These are phyloP conservation scores for Tulasnella sp. DNA, from an alignment of 768 basidiomycete species.

Conservation along the genomic window DNA sequence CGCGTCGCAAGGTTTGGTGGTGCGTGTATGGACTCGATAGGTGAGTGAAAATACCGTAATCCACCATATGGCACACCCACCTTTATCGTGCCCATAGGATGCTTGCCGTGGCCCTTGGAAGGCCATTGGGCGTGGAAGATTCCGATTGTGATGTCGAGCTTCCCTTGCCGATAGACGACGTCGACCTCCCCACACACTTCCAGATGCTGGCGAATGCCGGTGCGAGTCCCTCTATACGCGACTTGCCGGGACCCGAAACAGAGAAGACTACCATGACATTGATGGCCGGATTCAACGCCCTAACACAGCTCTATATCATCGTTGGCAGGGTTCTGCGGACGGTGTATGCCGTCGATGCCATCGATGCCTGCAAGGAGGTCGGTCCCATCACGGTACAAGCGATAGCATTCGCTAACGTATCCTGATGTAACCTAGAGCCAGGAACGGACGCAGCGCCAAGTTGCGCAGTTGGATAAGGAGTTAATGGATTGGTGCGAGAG, in stretches of 20 bases:
- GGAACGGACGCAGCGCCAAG: conserved; percentile 55
- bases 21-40: conserved; percentile 66
- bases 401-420: conserved; percentile 28
- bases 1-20: conserved; percentile 88
- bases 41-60: neutral
- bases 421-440: conserved; percentile 31
- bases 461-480: conserved; percentile 65
- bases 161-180: conserved; percentile 76
- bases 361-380: conserved; percentile 12
- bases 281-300: conserved; percentile 69
- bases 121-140: conserved; percentile 81
- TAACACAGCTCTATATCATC: conserved; percentile 72
- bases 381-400: conserved; percentile 28
- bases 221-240: neutral
- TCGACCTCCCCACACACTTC: conserved; percentile 57
- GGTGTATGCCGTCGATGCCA: conserved; percentile 60
- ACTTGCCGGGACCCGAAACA: neutral
- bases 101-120: conserved; percentile 80
- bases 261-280: conserved; percentile 34
- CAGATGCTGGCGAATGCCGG: conserved; percentile 28
- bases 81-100: conserved; percentile 43
- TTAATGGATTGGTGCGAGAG: conserved; percentile 76
- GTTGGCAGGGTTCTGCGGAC: conserved; percentile 59
- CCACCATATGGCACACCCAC: conserved; percentile 4
- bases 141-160: conserved; percentile 81